Evolutionary conservation across 768 basidiomycete genomes (phyloP).

Genomic region (Mycena vulgaris): DNA sequence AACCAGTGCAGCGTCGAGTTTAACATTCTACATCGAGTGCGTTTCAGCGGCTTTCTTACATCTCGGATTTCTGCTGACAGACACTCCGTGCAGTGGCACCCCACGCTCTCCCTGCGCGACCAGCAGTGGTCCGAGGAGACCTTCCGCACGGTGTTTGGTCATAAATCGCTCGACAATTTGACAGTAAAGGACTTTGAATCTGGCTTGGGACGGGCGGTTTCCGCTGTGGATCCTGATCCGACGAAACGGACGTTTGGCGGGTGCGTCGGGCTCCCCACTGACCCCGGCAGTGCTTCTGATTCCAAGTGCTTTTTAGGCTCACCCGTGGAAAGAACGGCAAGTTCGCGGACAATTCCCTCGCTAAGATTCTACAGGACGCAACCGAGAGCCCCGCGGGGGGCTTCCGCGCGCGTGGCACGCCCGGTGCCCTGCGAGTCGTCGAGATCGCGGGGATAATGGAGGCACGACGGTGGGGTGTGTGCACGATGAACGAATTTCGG

Average conservation of each 20-base stretch:
- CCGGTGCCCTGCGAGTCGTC: constrained; percentile 60
- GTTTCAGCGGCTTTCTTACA: not conserved
- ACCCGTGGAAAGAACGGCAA: no score
- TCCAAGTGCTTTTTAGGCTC: no score
- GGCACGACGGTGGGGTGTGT: constrained; percentile 67
- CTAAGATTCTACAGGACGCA: constrained; percentile 59
- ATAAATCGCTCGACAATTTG: constrained; percentile 50
- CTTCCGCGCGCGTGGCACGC: constrained; percentile 64
- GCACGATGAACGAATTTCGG: constrained; percentile 71
- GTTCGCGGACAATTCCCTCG: constrained; percentile 69
- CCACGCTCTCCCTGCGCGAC: constrained; percentile 66
- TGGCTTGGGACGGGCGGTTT: constrained; percentile 27
- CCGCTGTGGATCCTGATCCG: constrained; percentile 39
- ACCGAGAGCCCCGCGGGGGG: constrained; percentile 62
- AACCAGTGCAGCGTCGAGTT: constrained; percentile 81
- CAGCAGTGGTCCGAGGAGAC: constrained; percentile 62
- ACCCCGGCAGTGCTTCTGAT: no score
- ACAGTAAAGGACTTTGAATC: constrained; percentile 41
- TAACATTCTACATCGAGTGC: constrained; percentile 61
- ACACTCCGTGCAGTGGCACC: constrained; percentile 68
- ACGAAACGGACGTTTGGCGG: constrained; percentile 61
- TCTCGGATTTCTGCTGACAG: no score
- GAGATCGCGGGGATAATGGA: constrained; percentile 72
- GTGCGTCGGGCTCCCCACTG: no score
- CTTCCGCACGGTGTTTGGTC: constrained; percentile 51